phyloP scores from a whole-genome alignment of 2,329 filamentous ascomycete species.

The Ceratocystiopsis sp. region DNA sequence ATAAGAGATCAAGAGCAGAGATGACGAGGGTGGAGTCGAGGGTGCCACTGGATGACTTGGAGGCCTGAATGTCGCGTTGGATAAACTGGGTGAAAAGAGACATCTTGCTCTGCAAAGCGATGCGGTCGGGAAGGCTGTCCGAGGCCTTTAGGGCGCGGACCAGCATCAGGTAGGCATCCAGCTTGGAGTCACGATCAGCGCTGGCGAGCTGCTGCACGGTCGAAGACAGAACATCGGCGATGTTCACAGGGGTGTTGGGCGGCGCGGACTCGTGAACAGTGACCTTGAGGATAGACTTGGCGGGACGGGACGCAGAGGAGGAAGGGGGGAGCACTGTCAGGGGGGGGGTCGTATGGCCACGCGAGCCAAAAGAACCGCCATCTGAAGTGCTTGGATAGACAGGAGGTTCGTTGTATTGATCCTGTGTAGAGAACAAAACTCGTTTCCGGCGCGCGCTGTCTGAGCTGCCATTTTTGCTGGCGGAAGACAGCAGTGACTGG shows the following conservation, averaged over 20 bases:
- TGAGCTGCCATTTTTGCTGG: slow-evolving; percentile 13
- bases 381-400: slow-evolving; percentile 22
- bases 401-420: slow-evolving; percentile 39
- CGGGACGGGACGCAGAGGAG: slow-evolving; percentile 23
- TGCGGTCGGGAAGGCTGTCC: slow-evolving; percentile 60
- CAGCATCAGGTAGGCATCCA: slow-evolving; percentile 78
- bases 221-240: slow-evolving; percentile 71
- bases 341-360: slow-evolving; percentile 10
- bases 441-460: slow-evolving; percentile 32
- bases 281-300: slow-evolving; percentile 65
- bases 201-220: slow-evolving; percentile 66
- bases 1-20: slow-evolving; percentile 62
- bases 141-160: slow-evolving; percentile 62
- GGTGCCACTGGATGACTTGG: slow-evolving; percentile 36
- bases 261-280: slow-evolving; percentile 19
- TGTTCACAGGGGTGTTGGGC: slow-evolving; percentile 32
- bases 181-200: slow-evolving; percentile 49
- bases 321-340: slow-evolving; percentile 18
- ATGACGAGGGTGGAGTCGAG: slow-evolving; percentile 55
- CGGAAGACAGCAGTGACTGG: slow-evolving; percentile 24
- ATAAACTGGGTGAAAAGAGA: slow-evolving; percentile 65
- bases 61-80: slow-evolving; percentile 52
- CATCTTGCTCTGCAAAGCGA: slow-evolving; percentile 60
- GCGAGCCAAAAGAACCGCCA: slow-evolving; percentile 1
- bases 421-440: slow-evolving; percentile 38